Evolutionary conservation across 495 filamentous ascomycete genomes (phyloP).

Genomic region (Daldinia vernicosa): DNA sequence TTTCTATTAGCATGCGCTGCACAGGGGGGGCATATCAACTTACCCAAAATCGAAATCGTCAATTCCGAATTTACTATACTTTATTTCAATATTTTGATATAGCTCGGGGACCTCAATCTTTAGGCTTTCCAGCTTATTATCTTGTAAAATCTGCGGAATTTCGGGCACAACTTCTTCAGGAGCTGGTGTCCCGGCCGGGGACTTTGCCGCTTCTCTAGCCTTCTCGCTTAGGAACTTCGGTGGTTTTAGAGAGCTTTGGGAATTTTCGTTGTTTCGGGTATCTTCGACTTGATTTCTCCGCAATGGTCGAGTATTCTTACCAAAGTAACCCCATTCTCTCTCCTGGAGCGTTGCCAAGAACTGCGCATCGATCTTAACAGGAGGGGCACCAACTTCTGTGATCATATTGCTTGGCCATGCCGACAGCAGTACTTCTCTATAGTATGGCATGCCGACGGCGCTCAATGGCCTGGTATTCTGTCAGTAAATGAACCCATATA

Average conservation of each 20-base stretch:
- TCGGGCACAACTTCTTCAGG: slow-evolving; percentile 69
- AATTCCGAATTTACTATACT: slow-evolving; percentile 96
- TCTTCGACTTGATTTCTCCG: slow-evolving; percentile 86
- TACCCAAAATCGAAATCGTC: slow-evolving; percentile 98
- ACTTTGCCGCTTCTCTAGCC: slow-evolving; percentile 70
- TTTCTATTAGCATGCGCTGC: slow-evolving; percentile 1
- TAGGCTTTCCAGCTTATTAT: slow-evolving; percentile 66
- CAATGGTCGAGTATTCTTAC: slow-evolving; percentile 76
- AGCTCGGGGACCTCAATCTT: slow-evolving; percentile 81
- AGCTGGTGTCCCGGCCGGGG: slow-evolving; percentile 60
- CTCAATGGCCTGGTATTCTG: slow-evolving; percentile 71
- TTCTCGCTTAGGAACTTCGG: slow-evolving; percentile 96
- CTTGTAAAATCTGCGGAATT: slow-evolving; percentile 54
- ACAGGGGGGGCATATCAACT: slow-evolving; percentile 34
- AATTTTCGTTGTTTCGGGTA: slow-evolving; percentile 68
- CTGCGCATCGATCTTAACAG: slow-evolving; percentile 76
- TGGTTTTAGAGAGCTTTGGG: slow-evolving; percentile 62
- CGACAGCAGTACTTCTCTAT: slow-evolving; percentile 85
- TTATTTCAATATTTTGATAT: slow-evolving; percentile 93
- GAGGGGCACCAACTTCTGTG: slow-evolving; percentile 84
- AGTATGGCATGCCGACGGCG: slow-evolving; percentile 90
- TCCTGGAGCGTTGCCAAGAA: slow-evolving; percentile 72
- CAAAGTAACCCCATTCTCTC: slow-evolving; percentile 75
- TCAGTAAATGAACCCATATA: slow-evolving; percentile 38
- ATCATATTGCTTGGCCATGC: slow-evolving; percentile 86